phyloP scores from a whole-genome alignment of 2,329 filamentous ascomycete species.

The Aspergillaceae sp. region DNA sequence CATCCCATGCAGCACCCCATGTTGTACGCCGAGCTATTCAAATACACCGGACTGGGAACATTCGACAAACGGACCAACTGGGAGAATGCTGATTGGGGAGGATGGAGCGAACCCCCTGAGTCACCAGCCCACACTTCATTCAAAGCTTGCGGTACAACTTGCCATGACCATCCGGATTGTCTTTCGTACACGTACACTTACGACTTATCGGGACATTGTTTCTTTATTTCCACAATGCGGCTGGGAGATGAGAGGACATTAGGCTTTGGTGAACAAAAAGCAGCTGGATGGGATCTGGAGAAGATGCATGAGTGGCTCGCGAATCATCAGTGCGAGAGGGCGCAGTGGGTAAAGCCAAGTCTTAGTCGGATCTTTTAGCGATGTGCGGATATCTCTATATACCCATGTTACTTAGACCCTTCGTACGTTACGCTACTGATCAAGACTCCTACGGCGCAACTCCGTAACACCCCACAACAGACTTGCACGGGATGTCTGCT shows the following conservation, averaged over 20 bases:
- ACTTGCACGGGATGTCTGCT: too few relatives aligned
- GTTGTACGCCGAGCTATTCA: slow-evolving; percentile 22
- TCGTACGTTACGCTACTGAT: too few relatives aligned
- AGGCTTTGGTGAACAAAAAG: slow-evolving; percentile 6
- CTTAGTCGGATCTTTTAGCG: slow-evolving; percentile 16
- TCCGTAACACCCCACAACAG: too few relatives aligned
- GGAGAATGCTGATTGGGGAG: slow-evolving; percentile 30
- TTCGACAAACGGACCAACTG: slow-evolving; percentile 19
- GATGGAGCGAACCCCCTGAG: slow-evolving; percentile 18
- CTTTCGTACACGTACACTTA: slow-evolving; percentile 17
- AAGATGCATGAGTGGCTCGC: slow-evolving; percentile 16
- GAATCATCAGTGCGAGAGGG: slow-evolving; percentile 12
- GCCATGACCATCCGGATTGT: slow-evolving; percentile 16
- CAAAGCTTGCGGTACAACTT: slow-evolving; percentile 19
- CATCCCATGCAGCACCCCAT: slow-evolving; percentile 8
- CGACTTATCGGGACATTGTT: slow-evolving; percentile 13
- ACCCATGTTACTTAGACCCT: too few relatives aligned
- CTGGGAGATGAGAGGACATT: slow-evolving; percentile 11
- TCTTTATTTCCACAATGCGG: slow-evolving; percentile 16
- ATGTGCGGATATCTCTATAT: background rate
- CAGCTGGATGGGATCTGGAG: slow-evolving; percentile 21
- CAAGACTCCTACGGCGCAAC: too few relatives aligned
- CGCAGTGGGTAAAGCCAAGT: slow-evolving; percentile 21
- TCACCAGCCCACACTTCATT: slow-evolving; percentile 21
- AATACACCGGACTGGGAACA: slow-evolving; percentile 19